These are phyloP conservation scores for Ambrosiella cleistominuta DNA, from an alignment of 2,329 filamentous ascomycete species.

Conservation along the genomic window DNA sequence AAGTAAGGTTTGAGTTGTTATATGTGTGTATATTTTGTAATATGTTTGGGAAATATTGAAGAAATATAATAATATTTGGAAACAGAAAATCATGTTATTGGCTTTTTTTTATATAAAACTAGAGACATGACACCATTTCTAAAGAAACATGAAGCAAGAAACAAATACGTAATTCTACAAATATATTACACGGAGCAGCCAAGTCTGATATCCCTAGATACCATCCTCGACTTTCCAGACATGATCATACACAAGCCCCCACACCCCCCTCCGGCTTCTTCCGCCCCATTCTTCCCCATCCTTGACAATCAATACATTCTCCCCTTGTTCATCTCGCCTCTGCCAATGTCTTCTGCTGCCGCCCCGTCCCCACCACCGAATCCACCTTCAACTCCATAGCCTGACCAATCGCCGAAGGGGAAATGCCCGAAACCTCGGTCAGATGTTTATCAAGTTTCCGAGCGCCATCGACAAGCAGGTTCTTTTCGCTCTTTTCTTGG, in stretches of 20 bases:
- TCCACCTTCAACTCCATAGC: slow-evolving; percentile 4
- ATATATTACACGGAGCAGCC: not conserved
- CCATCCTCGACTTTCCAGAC: not conserved
- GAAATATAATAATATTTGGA: not conserved
- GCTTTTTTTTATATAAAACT: not conserved
- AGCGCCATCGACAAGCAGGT: slow-evolving; percentile 41
- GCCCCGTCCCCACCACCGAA: slow-evolving; percentile 4
- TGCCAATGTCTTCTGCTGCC: not conserved
- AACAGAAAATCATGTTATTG: not conserved
- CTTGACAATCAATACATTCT: not conserved
- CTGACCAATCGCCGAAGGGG: slow-evolving; percentile 7
- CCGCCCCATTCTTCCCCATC: not conserved
- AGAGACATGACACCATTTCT: not conserved
- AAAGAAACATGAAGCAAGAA: not conserved
- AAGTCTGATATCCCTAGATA: not conserved
- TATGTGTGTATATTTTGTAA: not conserved
- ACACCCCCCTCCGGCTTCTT: not conserved
- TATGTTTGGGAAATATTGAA: not conserved
- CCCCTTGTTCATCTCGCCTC: not conserved
- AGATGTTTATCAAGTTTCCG: slow-evolving; percentile 25
- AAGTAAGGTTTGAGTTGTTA: not conserved
- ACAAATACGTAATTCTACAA: slow-evolving; percentile 5
- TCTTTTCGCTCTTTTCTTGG: slow-evolving; percentile 32
- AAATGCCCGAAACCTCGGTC: slow-evolving; percentile 8
- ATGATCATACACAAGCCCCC: not conserved